Conservation (phyloP, 2,329 filamentous ascomycete species). For the Pseudogymnoascus sp. region DNA sequence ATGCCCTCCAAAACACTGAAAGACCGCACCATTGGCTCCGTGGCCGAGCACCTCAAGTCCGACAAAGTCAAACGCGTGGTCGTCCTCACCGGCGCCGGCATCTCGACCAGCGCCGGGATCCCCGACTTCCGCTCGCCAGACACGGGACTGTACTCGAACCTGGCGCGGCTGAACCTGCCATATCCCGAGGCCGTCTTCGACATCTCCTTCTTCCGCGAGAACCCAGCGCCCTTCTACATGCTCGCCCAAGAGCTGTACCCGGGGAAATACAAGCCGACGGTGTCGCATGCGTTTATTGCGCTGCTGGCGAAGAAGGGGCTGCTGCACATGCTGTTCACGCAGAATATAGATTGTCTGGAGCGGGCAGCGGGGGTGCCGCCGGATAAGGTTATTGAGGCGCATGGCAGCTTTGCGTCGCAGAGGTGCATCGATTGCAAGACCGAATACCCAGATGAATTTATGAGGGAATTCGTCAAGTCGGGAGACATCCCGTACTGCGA, state of each 20-base stretch:
- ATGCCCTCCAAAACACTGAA: constrained; percentile 54
- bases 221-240: constrained; percentile 85
- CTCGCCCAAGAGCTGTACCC: constrained; percentile 89
- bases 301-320: constrained; percentile 73
- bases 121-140: constrained; percentile 92
- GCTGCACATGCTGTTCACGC: constrained; percentile 82
- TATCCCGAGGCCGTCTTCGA: constrained; percentile 92
- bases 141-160: constrained; percentile 88
- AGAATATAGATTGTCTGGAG: constrained; percentile 96
- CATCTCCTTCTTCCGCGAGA: constrained; percentile 75
- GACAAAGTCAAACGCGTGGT: constrained; percentile 65
- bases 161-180: constrained; percentile 76
- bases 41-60: constrained; percentile 74
- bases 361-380: constrained; percentile 74
- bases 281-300: constrained; percentile 82
- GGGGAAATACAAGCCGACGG: constrained; percentile 77
- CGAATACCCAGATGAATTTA: constrained; percentile 63
- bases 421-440: constrained; percentile 82
- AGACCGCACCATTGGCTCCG: constrained; percentile 60
- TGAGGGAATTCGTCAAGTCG: constrained; percentile 60
- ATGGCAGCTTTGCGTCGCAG: constrained; percentile 89
- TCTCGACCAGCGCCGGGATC: constrained; percentile 69
- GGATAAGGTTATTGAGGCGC: constrained; percentile 81
- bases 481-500: constrained; percentile 66
- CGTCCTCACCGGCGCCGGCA: constrained; percentile 85